phyloP scores from a whole-genome alignment of 2,329 filamentous ascomycete genomes.

The Fusarium sp. region DNA sequence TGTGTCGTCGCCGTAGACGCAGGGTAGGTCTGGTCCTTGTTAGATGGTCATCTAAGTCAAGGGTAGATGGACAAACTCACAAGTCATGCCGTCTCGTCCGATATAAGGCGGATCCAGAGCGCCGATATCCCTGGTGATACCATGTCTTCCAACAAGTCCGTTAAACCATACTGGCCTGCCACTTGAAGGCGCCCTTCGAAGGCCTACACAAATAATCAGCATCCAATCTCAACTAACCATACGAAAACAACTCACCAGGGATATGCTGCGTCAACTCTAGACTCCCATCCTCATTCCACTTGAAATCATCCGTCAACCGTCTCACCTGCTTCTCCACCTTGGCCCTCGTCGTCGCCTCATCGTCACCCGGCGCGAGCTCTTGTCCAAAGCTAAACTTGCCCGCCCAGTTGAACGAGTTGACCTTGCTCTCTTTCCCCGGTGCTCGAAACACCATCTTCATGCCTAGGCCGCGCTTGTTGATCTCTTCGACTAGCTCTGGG shows the following conservation, averaged over 20 bases:
- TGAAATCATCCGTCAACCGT: conserved; percentile 19
- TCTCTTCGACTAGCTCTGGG: conserved; percentile 13
- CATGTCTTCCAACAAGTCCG: neutral
- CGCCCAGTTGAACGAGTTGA: conserved; percentile 27
- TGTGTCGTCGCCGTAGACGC: neutral
- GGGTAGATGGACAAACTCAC: neutral
- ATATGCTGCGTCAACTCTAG: conserved; percentile 32
- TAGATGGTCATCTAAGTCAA: neutral
- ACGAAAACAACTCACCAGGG: conserved; percentile 1
- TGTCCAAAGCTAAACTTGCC: conserved; percentile 28
- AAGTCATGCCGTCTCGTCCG: neutral
- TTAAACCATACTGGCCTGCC: conserved; percentile 13
- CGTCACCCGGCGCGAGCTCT: conserved; percentile 2
- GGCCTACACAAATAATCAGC: neutral
- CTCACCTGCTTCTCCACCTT: conserved; percentile 27
- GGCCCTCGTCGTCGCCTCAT: conserved; percentile 8
- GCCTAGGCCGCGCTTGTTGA: conserved; percentile 9
- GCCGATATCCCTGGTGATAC: neutral
- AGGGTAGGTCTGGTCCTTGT: neutral
- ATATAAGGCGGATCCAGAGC: neutral
- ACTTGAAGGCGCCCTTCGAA: conserved; percentile 6
- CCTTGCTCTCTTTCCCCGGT: conserved; percentile 20
- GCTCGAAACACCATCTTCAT: conserved; percentile 30
- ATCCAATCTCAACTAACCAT: neutral
- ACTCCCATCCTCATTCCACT: conserved; percentile 22